phyloP scores from a whole-genome alignment of 345 rosid genomes.

The Kandelia obovata region DNA sequence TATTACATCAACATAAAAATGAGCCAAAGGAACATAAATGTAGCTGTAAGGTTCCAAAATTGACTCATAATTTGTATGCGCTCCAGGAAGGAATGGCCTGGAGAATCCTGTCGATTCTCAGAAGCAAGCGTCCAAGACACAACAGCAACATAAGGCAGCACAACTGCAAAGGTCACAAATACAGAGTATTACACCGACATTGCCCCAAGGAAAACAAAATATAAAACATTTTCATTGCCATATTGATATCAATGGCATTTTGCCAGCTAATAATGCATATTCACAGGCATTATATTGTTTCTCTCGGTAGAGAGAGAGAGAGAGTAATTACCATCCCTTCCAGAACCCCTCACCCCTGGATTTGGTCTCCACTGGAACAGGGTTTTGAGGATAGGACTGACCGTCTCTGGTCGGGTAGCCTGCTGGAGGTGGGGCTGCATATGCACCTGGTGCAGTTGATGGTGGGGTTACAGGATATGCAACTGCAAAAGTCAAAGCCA shows the following conservation, averaged over 20 bases:
- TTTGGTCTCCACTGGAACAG: conserved; percentile 42
- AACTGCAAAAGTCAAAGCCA: not conserved
- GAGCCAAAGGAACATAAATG: not conserved
- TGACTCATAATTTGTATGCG: too few relatives aligned
- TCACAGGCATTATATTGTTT: not conserved
- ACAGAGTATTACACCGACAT: not conserved
- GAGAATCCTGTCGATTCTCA: conserved; percentile 12
- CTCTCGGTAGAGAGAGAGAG: not conserved
- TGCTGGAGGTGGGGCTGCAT: conserved; percentile 40
- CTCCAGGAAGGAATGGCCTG: not conserved
- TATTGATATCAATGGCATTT: too few relatives aligned
- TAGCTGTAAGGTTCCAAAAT: too few relatives aligned
- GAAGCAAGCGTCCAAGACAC: conserved; percentile 63
- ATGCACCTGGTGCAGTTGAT: conserved; percentile 2
- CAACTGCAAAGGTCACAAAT: conserved; percentile 36
- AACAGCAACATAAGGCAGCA: conserved; percentile 73
- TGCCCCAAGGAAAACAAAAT: not conserved
- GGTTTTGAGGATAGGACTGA: conserved; percentile 11
- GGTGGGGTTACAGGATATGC: conserved; percentile 7
- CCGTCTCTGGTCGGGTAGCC: conserved; percentile 58
- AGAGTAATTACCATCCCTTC: conserved; percentile 58
- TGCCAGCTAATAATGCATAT: too few relatives aligned
- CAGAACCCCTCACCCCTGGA: conserved; percentile 74
- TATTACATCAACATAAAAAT: not conserved
- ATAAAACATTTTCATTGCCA: not conserved